Percentiles rank a stretch among this genome's conserved stretches.
These are phyloP conservation scores for Niebla homalea DNA, from an alignment of 495 filamentous ascomycete species.

Conservation along the genomic window DNA sequence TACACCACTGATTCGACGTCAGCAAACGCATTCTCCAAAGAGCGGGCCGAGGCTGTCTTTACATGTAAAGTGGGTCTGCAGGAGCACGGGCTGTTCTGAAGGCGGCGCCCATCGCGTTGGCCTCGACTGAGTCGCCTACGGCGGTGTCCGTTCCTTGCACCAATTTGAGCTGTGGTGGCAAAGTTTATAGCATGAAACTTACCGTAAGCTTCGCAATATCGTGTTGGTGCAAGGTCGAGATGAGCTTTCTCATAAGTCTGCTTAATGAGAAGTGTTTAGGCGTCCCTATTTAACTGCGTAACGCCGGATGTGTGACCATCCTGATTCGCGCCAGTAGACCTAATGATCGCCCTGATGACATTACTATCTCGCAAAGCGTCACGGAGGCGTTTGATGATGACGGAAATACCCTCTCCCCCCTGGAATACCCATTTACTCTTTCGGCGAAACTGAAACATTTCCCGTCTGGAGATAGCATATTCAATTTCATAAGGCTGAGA, in stretches of 20 bases:
- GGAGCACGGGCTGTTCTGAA: background rate
- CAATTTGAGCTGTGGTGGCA: background rate
- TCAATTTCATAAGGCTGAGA: slow-evolving; percentile 17
- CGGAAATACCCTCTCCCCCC: slow-evolving; percentile 21
- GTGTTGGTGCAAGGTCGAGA: slow-evolving; percentile 3
- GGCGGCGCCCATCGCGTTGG: slow-evolving; percentile 18
- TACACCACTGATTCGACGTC: slow-evolving; percentile 13
- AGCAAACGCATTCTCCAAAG: slow-evolving; percentile 2
- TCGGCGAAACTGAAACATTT: slow-evolving; percentile 26
- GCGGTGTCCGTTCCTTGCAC: slow-evolving; percentile 40
- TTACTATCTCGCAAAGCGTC: slow-evolving; percentile 23
- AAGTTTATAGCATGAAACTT: slow-evolving; percentile 12
- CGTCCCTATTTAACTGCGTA: slow-evolving; percentile 17
- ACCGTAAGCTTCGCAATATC: slow-evolving; percentile 28
- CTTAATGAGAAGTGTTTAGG: slow-evolving; percentile 14
- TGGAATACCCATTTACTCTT: slow-evolving; percentile 23
- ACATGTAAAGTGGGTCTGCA: slow-evolving; percentile 17
- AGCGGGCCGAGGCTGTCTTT: background rate
- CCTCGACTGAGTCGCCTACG: slow-evolving; percentile 37
- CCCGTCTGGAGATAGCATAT: slow-evolving; percentile 15
- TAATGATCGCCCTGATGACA: slow-evolving; percentile 25
- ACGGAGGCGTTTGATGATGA: slow-evolving; percentile 20
- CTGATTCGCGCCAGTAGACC: slow-evolving; percentile 22
- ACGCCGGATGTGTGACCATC: slow-evolving; percentile 25
- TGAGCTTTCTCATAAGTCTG: slow-evolving; percentile 7